Evolutionary conservation across 257 asterid species (phyloP), one percentile per base, ranked within the genome.

Genomic region (Nicotiana tabacum): DNA sequence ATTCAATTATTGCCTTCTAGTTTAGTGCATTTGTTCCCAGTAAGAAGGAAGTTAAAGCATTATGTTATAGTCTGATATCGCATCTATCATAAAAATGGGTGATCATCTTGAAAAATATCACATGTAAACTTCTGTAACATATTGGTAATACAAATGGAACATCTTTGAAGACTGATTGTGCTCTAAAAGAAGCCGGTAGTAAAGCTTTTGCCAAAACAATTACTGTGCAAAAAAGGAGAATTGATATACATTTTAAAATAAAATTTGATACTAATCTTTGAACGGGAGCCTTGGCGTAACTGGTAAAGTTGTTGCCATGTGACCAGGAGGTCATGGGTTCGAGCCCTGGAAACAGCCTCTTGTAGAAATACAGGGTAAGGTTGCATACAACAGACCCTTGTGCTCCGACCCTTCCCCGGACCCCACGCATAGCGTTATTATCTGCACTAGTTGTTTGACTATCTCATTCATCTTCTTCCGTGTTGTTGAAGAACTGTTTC

Each of bases 401-500:
- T 29, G 30, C 30, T 29, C 30, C 30, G 30, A 29, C 30, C 30
- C 30, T 29, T 29, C 30, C 30, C 30, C 30, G 30, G 30, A 1
- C 30, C 30, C 30, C 30, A 29, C 0, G 30, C 30, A 29, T 29
- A 29, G 30, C 30, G 21, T 65, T 65, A 65, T 29, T 29, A 37
- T 12, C n/a, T 27, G 37, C 39, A 12, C 0, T 64, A 64, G 37
- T 11, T 64, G 39, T 29, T 65, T 65, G 27, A 74, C 80, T 74
- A 15, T 24, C 62, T 51, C 51, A 62, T 74, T 74, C 62, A 39
- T 9, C 17, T 70, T 70, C 78, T 70, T 35, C 58, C 43, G 4
- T 74, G 37, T 51, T 74, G 24, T 39, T 82, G 87, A 89, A 92
- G 96, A 58, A 89, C 91, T 33, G 87, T 85, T 35, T 85, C 94